These are phyloP conservation scores for Fraxinus paxiana DNA, from an alignment of 305 asterid genomes.

Conservation along the genomic window DNA sequence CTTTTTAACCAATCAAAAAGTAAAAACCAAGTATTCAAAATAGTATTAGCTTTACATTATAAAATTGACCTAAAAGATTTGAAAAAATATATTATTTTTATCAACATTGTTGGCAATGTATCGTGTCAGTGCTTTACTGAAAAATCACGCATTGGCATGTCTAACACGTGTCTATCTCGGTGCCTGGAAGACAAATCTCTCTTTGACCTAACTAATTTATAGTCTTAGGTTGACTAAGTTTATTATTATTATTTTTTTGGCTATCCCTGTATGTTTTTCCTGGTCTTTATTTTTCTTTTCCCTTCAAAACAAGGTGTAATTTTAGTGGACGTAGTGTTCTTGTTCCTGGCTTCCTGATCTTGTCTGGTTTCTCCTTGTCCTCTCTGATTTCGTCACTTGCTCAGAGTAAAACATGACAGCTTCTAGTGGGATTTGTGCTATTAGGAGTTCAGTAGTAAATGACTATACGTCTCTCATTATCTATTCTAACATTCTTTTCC, in stretches of 20 bases:
- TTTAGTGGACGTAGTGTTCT: neutral
- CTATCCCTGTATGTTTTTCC: neutral
- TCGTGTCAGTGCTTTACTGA: neutral
- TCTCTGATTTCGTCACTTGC: neutral
- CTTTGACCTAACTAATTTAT: neutral
- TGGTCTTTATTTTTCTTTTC: neutral
- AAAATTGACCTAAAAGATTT: neutral
- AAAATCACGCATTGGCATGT: neutral
- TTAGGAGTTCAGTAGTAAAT: neutral
- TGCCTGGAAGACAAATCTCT: neutral
- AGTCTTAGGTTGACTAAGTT: neutral
- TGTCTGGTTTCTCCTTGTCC: neutral
- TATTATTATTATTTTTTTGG: neutral
- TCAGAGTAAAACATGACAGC: neutral
- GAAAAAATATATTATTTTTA: neutral
- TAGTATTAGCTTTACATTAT: neutral
- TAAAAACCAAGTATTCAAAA: neutral
- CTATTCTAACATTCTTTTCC: neutral
- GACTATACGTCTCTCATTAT: neutral
- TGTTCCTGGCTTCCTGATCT: neutral
- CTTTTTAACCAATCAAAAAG: neutral
- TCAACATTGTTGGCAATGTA: neutral
- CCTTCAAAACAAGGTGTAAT: neutral
- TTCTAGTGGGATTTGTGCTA: neutral
- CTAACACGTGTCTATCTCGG: neutral